phyloP scores from a whole-genome alignment of 805 yeast species.

The Priceomyces carsonii region DNA sequence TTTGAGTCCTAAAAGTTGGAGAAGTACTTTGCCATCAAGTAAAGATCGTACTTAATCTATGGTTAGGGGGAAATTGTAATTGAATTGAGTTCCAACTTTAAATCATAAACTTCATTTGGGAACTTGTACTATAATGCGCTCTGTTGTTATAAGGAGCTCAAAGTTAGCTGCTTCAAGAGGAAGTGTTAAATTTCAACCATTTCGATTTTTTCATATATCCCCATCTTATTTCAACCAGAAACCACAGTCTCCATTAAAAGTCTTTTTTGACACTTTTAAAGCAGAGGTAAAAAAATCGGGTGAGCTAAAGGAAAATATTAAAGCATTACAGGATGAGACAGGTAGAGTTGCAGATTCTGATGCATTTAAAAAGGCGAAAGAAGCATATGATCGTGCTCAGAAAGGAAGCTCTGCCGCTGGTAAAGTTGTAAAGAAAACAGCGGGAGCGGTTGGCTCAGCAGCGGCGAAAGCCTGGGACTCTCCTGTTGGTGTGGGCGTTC shows the following conservation, averaged over 20 bases:
- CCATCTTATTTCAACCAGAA: conserved; percentile 14
- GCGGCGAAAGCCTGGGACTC: conserved; percentile 97
- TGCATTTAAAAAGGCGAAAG: conserved; percentile 89
- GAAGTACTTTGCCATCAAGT: too few relatives aligned
- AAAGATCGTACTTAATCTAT: too few relatives aligned
- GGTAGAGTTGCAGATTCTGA: conserved; percentile 93
- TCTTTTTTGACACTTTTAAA: conserved; percentile 88
- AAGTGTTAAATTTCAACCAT: conserved; percentile 2
- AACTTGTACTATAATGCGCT: conserved; percentile 1
- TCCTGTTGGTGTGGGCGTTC: conserved; percentile 85
- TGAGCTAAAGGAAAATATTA: conserved; percentile 89
- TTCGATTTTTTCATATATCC: conserved; percentile 19
- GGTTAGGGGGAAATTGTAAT: too few relatives aligned
- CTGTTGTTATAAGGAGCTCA: background rate
- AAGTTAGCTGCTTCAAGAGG: background rate
- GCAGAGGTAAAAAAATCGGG: conserved; percentile 87
- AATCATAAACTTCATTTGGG: too few relatives aligned
- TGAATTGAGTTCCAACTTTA: too few relatives aligned
- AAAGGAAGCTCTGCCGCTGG: conserved; percentile 66
- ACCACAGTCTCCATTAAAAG: conserved; percentile 81
- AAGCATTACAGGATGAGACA: conserved; percentile 93
- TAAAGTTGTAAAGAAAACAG: conserved; percentile 80
- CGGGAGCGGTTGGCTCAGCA: conserved; percentile 88
- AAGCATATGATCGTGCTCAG: conserved; percentile 86
- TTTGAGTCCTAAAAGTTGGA: too few relatives aligned